Evolutionary conservation across 768 basidiomycete species (phyloP).

Genomic region (Hortiboletus campestris): DNA sequence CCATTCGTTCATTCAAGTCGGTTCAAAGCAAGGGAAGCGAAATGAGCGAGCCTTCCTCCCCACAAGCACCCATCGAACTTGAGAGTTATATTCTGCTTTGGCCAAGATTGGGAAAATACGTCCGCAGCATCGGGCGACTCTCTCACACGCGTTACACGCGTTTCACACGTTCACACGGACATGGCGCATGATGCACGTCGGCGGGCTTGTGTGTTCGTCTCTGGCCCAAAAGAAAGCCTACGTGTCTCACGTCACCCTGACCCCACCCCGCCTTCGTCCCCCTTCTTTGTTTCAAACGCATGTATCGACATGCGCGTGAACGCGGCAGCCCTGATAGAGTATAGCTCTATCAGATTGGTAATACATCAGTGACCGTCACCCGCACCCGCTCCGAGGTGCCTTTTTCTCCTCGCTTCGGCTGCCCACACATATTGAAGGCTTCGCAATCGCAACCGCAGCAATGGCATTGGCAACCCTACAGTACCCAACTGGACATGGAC

Average conservation of each 20-base stretch:
- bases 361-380: too few relatives aligned
- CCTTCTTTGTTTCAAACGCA: not conserved
- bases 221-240: slow-evolving; percentile 1
- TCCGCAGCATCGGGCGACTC: not conserved
- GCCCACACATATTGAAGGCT: too few relatives aligned
- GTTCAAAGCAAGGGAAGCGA: not conserved
- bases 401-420: too few relatives aligned
- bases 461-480: too few relatives aligned
- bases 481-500: too few relatives aligned
- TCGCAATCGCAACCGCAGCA: too few relatives aligned
- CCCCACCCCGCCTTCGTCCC: not conserved
- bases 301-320: not conserved
- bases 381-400: too few relatives aligned
- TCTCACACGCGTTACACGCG: not conserved
- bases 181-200: not conserved
- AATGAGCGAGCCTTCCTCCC: not conserved
- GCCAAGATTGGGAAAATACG: not conserved
- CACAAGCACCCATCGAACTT: too few relatives aligned
- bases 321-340: too few relatives aligned
- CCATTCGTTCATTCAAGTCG: not conserved
- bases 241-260: slow-evolving; percentile 1
- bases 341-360: too few relatives aligned
- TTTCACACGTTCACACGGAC: slow-evolving; percentile 3
- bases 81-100: too few relatives aligned
- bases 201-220: not conserved